Evolutionary conservation across 2,329 filamentous ascomycete species (phyloP).

Genomic region (Fusarium subtropicale): DNA sequence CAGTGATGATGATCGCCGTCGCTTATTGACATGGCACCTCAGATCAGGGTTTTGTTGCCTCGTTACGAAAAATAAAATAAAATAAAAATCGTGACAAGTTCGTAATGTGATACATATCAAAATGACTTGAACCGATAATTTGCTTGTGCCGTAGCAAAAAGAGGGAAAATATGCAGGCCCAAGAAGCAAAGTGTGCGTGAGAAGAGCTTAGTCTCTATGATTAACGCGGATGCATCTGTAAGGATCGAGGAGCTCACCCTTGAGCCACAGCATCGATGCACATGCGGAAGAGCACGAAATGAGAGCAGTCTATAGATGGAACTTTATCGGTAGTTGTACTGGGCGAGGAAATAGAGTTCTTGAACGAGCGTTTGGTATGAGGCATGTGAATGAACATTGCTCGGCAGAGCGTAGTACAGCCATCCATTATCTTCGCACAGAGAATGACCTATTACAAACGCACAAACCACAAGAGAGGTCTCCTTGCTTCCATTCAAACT

Average conservation of each 20-base stretch:
- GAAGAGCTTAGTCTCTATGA: constrained; percentile 6
- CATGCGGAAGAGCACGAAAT: constrained; percentile 3
- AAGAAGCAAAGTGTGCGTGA: constrained; percentile 29
- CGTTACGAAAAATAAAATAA: not conserved
- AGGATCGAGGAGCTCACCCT: constrained; percentile 26
- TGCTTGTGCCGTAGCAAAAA: not conserved
- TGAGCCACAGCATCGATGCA: constrained; percentile 31
- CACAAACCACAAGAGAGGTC: constrained; percentile 10
- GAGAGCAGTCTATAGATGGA: not conserved
- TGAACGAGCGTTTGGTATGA: not conserved
- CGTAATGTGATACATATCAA: not conserved
- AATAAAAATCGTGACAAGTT: constrained; percentile 7
- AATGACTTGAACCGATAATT: not conserved
- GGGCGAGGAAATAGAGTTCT: not conserved
- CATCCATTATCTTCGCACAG: constrained; percentile 13
- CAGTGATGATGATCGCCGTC: constrained; percentile 25
- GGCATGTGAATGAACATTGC: not conserved
- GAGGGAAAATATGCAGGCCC: not conserved
- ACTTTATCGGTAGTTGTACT: not conserved
- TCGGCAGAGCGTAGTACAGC: constrained; percentile 23
- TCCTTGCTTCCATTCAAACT: constrained; percentile 30
- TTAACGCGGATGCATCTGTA: not conserved
- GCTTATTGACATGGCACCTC: constrained; percentile 21
- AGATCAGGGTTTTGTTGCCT: constrained; percentile 12
- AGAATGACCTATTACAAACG: constrained; percentile 25